A percentile compares a stretch with the other conserved stretches of the same genome.
These are phyloP conservation scores for Sporothrix sp. DNA, from an alignment of 2,329 filamentous ascomycete genomes.

Conservation along the genomic window DNA sequence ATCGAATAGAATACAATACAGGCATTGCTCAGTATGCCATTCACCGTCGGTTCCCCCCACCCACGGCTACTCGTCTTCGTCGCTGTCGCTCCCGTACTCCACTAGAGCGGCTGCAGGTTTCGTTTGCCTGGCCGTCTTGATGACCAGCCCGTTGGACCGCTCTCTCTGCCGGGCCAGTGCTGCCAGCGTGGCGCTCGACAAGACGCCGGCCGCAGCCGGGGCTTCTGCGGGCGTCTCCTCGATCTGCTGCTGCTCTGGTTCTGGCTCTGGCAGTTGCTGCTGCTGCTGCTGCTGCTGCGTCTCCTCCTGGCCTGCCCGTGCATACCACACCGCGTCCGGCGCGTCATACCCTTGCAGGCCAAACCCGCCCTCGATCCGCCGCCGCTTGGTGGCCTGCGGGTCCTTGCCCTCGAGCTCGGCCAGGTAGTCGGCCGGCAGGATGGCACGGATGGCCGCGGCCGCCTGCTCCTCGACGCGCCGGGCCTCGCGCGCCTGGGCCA, in stretches of 20 bases:
- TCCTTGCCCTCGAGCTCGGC: slow-evolving; percentile 90
- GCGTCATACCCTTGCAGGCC: slow-evolving; percentile 87
- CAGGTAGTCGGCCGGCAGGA: slow-evolving; percentile 80
- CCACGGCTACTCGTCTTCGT: slow-evolving; percentile 18
- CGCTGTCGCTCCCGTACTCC: slow-evolving; percentile 71
- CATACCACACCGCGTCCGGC: slow-evolving; percentile 88
- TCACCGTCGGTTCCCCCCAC: too few relatives aligned
- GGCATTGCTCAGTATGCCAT: background rate
- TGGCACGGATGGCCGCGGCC: slow-evolving; percentile 81
- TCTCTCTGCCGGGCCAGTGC: slow-evolving; percentile 49
- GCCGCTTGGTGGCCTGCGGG: slow-evolving; percentile 74
- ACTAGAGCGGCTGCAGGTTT: slow-evolving; percentile 62
- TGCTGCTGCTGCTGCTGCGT: slow-evolving; percentile 48
- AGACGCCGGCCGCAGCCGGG: slow-evolving; percentile 39
- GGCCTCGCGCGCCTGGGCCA: slow-evolving; percentile 86
- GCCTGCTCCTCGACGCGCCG: slow-evolving; percentile 88
- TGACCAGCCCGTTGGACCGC: slow-evolving; percentile 41
- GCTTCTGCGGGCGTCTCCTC: slow-evolving; percentile 34
- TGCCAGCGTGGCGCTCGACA: slow-evolving; percentile 73
- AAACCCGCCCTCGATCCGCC: slow-evolving; percentile 82
- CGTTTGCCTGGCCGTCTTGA: slow-evolving; percentile 44
- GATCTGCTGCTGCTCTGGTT: slow-evolving; percentile 32
- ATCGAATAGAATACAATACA: background rate
- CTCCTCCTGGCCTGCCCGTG: slow-evolving; percentile 52
- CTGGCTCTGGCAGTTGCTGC: slow-evolving; percentile 39